Percentiles rank a stretch among this genome's conserved stretches.
phyloP scores from a whole-genome alignment of 1,284 basidiomycete species.

The Microbotryum scabiosae region DNA sequence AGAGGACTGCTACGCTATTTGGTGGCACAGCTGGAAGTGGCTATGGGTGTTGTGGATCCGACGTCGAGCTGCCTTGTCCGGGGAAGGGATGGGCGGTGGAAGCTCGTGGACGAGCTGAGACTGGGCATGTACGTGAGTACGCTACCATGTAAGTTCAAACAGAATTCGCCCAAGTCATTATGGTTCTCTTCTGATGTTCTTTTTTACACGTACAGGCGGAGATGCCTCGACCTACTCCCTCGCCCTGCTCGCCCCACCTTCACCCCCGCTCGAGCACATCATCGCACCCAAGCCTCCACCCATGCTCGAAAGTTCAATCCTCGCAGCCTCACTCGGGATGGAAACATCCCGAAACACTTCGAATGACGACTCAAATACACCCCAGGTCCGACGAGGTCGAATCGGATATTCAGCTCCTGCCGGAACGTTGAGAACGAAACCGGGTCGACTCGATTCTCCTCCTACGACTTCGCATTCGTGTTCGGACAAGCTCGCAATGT shows the following conservation, averaged over 20 bases:
- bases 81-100: slow-evolving; percentile 45
- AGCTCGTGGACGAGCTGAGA: slow-evolving; percentile 48
- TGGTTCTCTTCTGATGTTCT: slow-evolving; percentile 7
- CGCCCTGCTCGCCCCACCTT: slow-evolving; percentile 48
- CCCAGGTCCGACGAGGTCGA: slow-evolving; percentile 57
- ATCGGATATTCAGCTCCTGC: slow-evolving; percentile 64
- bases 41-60: slow-evolving; percentile 7
- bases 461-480: slow-evolving; percentile 75
- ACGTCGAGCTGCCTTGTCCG: slow-evolving; percentile 46
- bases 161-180: neutral
- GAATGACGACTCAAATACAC: neutral
- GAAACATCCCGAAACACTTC: slow-evolving; percentile 20
- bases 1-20: slow-evolving; percentile 74
- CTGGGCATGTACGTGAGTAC: slow-evolving; percentile 76
- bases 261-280: neutral
- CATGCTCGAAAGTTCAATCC: slow-evolving; percentile 9
- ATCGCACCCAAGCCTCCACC: slow-evolving; percentile 41
- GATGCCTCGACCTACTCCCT: slow-evolving; percentile 78
- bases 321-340: slow-evolving; percentile 39
- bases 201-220: slow-evolving; percentile 54
- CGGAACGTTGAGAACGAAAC: slow-evolving; percentile 70
- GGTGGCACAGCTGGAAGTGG: slow-evolving; percentile 53
- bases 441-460: slow-evolving; percentile 67
- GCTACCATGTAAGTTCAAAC: slow-evolving; percentile 60
- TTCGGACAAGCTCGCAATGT: slow-evolving; percentile 80